Evolutionary conservation across 371 early-diverging fungal species (phyloP).

Genomic region (Mucor ambiguus): DNA sequence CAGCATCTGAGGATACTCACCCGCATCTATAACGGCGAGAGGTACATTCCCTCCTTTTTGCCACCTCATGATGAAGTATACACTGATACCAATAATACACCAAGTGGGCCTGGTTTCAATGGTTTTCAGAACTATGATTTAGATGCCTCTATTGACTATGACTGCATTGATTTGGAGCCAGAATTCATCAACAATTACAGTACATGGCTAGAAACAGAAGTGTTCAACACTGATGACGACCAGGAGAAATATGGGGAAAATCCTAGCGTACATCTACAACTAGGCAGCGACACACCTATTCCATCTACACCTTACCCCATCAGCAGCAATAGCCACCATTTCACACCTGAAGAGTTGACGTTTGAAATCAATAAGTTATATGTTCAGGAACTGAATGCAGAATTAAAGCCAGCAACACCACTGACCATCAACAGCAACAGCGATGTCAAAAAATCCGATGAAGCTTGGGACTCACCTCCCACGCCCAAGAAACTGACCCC

Average conservation of each 20-base stretch:
- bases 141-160: constrained; percentile 17
- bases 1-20: constrained; percentile 65
- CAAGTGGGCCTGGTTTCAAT: background rate
- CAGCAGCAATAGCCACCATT: background rate
- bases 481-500: constrained; percentile 1
- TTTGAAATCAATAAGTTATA: constrained; percentile 28
- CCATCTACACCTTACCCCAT: background rate
- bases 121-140: constrained; percentile 4
- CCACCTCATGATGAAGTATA: constrained; percentile 29
- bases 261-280: background rate
- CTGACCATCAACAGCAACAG: background rate
- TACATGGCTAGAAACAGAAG: background rate
- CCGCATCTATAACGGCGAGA: constrained; percentile 61
- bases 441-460: background rate
- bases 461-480: background rate
- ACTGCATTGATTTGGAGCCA: constrained; percentile 45
- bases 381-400: constrained; percentile 19
- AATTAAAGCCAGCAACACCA: constrained; percentile 15
- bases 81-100: background rate
- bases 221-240: background rate
- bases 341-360: constrained; percentile 14
- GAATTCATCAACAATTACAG: constrained; percentile 30
- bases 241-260: background rate
- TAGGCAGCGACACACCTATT: background rate
- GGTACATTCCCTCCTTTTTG: constrained; percentile 51